Evolutionary conservation across 495 filamentous ascomycete species (phyloP).

Genomic region (Amniculicola lignicola): DNA sequence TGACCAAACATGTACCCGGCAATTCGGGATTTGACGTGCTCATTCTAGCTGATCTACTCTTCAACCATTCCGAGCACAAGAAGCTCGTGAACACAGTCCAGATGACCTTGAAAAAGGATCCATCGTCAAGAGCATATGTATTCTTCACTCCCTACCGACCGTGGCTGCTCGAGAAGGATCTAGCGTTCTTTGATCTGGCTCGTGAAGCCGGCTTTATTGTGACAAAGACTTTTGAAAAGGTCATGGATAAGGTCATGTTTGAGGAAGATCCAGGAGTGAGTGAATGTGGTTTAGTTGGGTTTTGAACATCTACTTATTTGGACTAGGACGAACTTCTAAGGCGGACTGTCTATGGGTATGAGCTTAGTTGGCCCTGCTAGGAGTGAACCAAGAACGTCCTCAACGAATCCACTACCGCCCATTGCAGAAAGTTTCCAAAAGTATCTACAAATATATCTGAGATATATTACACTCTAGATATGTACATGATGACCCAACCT

Average conservation of each 20-base stretch:
- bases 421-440: too few species aligned
- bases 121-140: conserved; percentile 66
- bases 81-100: conserved; percentile 70
- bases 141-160: conserved; percentile 94
- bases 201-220: conserved; percentile 65
- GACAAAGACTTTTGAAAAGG: conserved; percentile 72
- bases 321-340: conserved; percentile 12
- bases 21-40: conserved; percentile 66
- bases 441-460: too few species aligned
- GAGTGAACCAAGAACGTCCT: too few species aligned
- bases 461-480: too few species aligned
- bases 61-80: conserved; percentile 79
- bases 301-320: background rate
- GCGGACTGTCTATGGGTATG: conserved; percentile 19
- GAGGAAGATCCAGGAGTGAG: conserved; percentile 75
- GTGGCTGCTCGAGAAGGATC: conserved; percentile 78
- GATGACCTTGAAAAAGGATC: conserved; percentile 54
- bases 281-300: background rate
- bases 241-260: conserved; percentile 82
- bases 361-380: conserved; percentile 7
- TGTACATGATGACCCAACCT: too few species aligned
- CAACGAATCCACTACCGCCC: too few species aligned
- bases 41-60: conserved; percentile 83
- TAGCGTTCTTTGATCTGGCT: conserved; percentile 79
- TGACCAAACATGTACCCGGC: conserved; percentile 43